Conservation (phyloP, 345 rosid genomes). For the Psidium friedrichsthalianum region DNA sequence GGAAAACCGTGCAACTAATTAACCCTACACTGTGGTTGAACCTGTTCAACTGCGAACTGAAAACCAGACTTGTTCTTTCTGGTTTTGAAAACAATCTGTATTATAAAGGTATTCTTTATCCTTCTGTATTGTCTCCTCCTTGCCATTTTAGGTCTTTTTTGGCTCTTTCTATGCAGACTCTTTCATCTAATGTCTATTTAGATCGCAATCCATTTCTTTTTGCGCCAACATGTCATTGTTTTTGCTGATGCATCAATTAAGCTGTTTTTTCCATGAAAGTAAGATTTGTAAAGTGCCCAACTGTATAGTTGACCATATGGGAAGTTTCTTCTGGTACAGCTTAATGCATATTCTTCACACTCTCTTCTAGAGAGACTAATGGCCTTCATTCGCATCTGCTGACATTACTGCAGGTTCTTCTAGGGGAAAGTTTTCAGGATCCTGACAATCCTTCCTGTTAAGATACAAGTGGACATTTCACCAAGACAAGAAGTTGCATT, state of each 20-base stretch:
- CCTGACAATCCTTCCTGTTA: constrained; percentile 31
- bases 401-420: constrained; percentile 14
- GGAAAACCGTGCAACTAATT: not conserved
- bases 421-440: constrained; percentile 23
- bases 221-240: not conserved
- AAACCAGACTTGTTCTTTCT: not conserved
- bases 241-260: not conserved
- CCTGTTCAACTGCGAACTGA: not conserved
- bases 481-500: constrained; percentile 37
- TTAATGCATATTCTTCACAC: not conserved
- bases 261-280: not conserved
- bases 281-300: not conserved
- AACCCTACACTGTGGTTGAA: not conserved
- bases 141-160: not conserved
- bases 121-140: not conserved
- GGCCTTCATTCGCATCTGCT: not conserved
- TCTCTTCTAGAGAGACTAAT: not conserved
- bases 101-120: not conserved
- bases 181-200: not conserved
- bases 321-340: not conserved
- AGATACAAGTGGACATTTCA: constrained; percentile 42
- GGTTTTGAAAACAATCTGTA: not conserved
- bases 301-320: not conserved
- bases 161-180: not conserved
- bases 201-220: not conserved